Evolutionary conservation across 352 stramenopile species (phyloP).

Genomic region (Phytophthora ohioensis): DNA sequence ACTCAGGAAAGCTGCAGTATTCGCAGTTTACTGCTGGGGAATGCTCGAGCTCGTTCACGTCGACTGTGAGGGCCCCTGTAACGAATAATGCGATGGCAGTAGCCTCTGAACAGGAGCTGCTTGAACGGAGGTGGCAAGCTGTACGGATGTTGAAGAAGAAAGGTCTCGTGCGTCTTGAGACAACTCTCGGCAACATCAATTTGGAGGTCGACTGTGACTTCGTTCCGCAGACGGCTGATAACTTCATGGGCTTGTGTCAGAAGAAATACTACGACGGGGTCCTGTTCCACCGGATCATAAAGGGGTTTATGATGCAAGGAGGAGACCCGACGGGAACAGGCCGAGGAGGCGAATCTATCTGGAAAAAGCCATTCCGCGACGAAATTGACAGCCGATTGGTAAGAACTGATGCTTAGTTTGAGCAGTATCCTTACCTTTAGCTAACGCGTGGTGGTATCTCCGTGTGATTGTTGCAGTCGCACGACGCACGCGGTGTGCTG

Average conservation of each 20-base stretch:
- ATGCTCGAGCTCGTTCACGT: conserved; percentile 95
- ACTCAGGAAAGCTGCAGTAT: conserved; percentile 57
- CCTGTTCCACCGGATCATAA: conserved; percentile 97
- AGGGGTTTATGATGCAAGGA: conserved; percentile 97
- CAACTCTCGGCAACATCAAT: conserved; percentile 95
- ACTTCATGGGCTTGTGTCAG: conserved; percentile 96
- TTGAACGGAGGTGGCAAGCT: conserved; percentile 86
- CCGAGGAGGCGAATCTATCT: conserved; percentile 94
- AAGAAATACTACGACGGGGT: conserved; percentile 95
- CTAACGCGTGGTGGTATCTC: conserved; percentile 15
- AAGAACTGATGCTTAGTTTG: conserved; percentile 8
- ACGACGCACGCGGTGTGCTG: conserved; percentile 92
- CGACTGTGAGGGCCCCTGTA: conserved; percentile 86
- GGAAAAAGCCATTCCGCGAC: conserved; percentile 95
- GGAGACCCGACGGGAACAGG: conserved; percentile 96
- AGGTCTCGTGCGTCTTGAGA: conserved; percentile 96
- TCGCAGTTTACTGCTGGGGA: conserved; percentile 91
- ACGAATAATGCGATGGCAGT: conserved; percentile 63
- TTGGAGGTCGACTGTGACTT: conserved; percentile 98
- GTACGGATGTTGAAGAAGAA: conserved; percentile 96
- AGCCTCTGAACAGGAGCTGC: conserved; percentile 65
- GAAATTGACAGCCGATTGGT: conserved; percentile 97
- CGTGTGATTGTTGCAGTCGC: conserved; percentile 51
- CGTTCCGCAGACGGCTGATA: conserved; percentile 95
- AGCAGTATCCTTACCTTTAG: neutral